Percentiles rank a stretch among this genome's conserved stretches.
Evolutionary conservation across 2,329 filamentous ascomycete species (phyloP).

Genomic region (Cladosporium sp.): DNA sequence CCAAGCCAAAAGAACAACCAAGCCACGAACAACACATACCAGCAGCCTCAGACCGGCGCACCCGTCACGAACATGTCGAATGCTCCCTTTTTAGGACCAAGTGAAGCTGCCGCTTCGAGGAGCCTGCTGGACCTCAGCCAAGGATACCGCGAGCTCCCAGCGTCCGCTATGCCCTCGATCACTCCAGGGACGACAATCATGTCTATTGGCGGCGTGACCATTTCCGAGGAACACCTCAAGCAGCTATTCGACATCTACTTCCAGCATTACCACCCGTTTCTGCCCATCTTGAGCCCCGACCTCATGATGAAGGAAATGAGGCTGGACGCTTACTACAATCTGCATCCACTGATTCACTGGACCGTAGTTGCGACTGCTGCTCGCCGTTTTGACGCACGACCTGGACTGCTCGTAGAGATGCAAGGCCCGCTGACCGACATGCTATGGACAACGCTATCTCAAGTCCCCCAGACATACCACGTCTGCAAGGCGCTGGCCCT

Average conservation of each 20-base stretch:
- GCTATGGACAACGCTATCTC: conserved; percentile 72
- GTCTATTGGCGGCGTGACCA: conserved; percentile 49
- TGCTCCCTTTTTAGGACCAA: conserved; percentile 30
- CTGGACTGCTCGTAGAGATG: conserved; percentile 62
- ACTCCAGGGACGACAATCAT: conserved; percentile 55
- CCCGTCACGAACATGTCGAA: conserved; percentile 27
- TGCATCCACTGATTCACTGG: conserved; percentile 83
- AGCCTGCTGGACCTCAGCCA: conserved; percentile 36
- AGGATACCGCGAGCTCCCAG: conserved; percentile 35
- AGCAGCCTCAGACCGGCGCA: conserved; percentile 14
- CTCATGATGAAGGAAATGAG: conserved; percentile 18
- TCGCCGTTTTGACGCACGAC: conserved; percentile 63
- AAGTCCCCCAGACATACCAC: conserved; percentile 73
- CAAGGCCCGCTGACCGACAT: conserved; percentile 63
- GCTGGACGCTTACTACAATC: conserved; percentile 60
- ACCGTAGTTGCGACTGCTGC: conserved; percentile 71
- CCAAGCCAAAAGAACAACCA: conserved; percentile 15
- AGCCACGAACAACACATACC: conserved; percentile 10
- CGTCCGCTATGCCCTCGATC: conserved; percentile 45
- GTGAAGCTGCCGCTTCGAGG: conserved; percentile 34
- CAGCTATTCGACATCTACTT: conserved; percentile 72
- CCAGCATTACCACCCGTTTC: conserved; percentile 68
- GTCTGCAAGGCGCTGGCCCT: conserved; percentile 78
- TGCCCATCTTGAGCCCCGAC: conserved; percentile 75
- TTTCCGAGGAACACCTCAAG: conserved; percentile 40